Evolutionary conservation across 495 filamentous ascomycete genomes (phyloP), one percentile per base, ranked within the genome.

Genomic region (Monascus purpureus): DNA sequence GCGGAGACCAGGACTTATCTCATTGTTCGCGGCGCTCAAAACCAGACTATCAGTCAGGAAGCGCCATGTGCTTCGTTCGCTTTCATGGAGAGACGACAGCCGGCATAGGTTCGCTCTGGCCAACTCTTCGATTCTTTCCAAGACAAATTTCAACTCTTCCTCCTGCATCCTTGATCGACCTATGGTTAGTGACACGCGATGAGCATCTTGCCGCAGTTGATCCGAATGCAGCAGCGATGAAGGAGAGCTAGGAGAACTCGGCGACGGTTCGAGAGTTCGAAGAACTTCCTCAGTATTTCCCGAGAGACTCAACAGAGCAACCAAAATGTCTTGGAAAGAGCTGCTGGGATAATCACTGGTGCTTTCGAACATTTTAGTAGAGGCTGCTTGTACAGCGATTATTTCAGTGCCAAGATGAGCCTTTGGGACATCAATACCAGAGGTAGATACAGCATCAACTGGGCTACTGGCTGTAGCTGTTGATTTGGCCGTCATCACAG

Each of bases 341-440:
- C 68, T 57, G 46, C 84, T 81, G 1, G 87, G 82, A 40, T 87
- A 93, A 41, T 93, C 86, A 28, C 73, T 64, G 0, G 85, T 94
- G 40, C 81, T 87, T 53, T 96, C 88, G 37, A 95, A 77, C 37
- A 97, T 63, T 37, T 88, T 77, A 2, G 72, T 71, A 2, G 85
- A 82, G 2, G 88, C 92, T n/a, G 75, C 70, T 47, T 95, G 82
- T 2, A 93, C 88, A 14, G 90, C 88, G 32, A 78, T 67, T 4
- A 92, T 77, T 44, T 96, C 90, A 3, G 71, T 64, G 32, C 69
- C 69, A 45, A 88, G 67, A 46, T 86, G 80, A 15, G 56, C 62
- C 17, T 54, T 61, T 1, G 55, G 51, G 12, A 72, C 48, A 71
- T 65, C 35, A 73, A 63, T 16, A 45, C 50, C 45, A 22, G 39